Conservation (phyloP, 306 rosid genomes). For the Inga laurina region DNA sequence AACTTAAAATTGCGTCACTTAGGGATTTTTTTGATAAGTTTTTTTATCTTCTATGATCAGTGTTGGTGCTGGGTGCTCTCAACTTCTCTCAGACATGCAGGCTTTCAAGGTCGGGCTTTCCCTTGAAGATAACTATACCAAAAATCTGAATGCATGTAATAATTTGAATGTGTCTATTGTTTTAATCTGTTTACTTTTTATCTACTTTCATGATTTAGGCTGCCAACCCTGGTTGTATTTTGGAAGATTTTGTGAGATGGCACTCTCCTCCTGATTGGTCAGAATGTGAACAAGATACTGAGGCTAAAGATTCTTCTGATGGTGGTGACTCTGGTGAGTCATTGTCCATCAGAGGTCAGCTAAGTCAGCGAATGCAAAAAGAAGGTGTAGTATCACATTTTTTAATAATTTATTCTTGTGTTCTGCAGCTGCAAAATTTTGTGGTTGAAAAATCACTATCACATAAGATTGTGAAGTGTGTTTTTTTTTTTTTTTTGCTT, state of each 20-base stretch:
- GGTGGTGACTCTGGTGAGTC: slow-evolving; percentile 49
- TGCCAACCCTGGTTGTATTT: slow-evolving; percentile 99
- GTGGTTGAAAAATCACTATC: not conserved
- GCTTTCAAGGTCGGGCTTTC: slow-evolving; percentile 84
- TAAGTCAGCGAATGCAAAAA: slow-evolving; percentile 95
- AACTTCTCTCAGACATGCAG: slow-evolving; percentile 99
- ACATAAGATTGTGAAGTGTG: not conserved
- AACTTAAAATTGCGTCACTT: slow-evolving; percentile 11
- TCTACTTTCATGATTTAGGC: slow-evolving; percentile 58
- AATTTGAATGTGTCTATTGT: slow-evolving; percentile 26
- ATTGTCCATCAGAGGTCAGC: slow-evolving; percentile 64
- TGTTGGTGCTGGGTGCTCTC: slow-evolving; percentile 99
- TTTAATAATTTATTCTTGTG: slow-evolving; percentile 21
- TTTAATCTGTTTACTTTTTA: slow-evolving; percentile 30
- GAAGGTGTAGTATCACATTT: slow-evolving; percentile 59
- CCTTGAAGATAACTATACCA: slow-evolving; percentile 32
- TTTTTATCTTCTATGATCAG: slow-evolving; percentile 58
- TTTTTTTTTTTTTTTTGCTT: not conserved
- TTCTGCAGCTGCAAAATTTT: slow-evolving; percentile 27
- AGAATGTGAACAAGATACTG: slow-evolving; percentile 55
- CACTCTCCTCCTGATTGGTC: slow-evolving; percentile 99
- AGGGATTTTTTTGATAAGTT: slow-evolving; percentile 40
- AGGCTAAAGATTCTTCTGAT: slow-evolving; percentile 53
- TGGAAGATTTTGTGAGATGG: slow-evolving; percentile 99
- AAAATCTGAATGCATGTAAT: slow-evolving; percentile 28